phyloP scores from a whole-genome alignment of 352 stramenopile species.

The Saprolegnia parasitica region DNA sequence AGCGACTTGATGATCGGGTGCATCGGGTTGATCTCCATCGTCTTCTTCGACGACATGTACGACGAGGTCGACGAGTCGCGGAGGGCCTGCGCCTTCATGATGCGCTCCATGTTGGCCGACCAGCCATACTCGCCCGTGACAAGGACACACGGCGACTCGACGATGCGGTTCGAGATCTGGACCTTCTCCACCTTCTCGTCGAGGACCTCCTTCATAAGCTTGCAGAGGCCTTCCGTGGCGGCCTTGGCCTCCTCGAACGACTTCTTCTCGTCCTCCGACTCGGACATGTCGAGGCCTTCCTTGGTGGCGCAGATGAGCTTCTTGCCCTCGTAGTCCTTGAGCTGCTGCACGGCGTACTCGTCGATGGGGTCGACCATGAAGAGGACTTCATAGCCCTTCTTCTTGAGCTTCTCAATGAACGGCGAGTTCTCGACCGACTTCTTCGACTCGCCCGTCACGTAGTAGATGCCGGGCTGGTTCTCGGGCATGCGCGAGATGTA shows the following conservation, averaged over 20 bases:
- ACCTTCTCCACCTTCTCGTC: slow-evolving; percentile 99
- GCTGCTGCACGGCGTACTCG: slow-evolving; percentile 99
- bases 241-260: slow-evolving; percentile 98
- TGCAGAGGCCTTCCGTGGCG: slow-evolving; percentile 96
- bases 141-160: slow-evolving; percentile 97
- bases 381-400: slow-evolving; percentile 99
- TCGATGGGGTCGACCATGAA: slow-evolving; percentile 99
- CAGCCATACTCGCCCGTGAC: slow-evolving; percentile 99
- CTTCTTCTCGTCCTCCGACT: slow-evolving; percentile 98
- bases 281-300: slow-evolving; percentile 95
- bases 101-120: slow-evolving; percentile 99
- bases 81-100: slow-evolving; percentile 99
- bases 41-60: slow-evolving; percentile 99
- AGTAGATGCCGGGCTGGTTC: slow-evolving; percentile 99
- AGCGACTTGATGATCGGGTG: slow-evolving; percentile 99
- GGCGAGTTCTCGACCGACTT: slow-evolving; percentile 98
- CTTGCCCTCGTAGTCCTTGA: slow-evolving; percentile 99
- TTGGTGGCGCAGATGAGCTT: slow-evolving; percentile 99
- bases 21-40: slow-evolving; percentile 99
- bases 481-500: slow-evolving; percentile 97
- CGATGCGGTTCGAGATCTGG: slow-evolving; percentile 98
- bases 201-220: slow-evolving; percentile 99
- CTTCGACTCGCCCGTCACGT: slow-evolving; percentile 99
- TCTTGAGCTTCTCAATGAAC: slow-evolving; percentile 99
- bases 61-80: slow-evolving; percentile 94